Evolutionary conservation across 169 alveolate species (phyloP).

Genomic region (Babesia ovata): DNA sequence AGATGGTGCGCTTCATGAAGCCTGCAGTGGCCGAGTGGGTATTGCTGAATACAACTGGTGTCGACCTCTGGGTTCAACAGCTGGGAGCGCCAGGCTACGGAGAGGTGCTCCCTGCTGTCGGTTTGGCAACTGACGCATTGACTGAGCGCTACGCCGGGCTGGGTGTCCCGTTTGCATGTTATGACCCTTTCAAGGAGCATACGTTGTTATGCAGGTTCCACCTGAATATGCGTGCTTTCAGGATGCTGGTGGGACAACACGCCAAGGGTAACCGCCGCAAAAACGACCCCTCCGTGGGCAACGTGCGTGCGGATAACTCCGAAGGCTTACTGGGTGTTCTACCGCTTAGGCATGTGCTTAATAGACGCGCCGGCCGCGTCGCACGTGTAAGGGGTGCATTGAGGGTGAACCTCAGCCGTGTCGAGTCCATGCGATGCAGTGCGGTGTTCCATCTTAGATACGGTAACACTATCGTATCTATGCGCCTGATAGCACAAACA

Average conservation of each 20-base stretch:
- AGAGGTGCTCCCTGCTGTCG: conserved; percentile 45
- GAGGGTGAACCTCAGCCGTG: conserved; percentile 47
- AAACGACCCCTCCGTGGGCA: conserved; percentile 8
- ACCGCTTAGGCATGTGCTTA: background rate
- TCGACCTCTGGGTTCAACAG: conserved; percentile 64
- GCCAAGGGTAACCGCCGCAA: conserved; percentile 26
- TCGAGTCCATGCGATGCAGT: conserved; percentile 48
- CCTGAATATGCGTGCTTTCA: conserved; percentile 4
- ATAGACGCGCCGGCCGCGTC: conserved; percentile 6
- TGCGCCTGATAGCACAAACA: conserved; percentile 58
- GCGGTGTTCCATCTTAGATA: conserved; percentile 29
- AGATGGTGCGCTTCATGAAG: conserved; percentile 53
- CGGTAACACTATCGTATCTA: conserved; percentile 28
- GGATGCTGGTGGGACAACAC: background rate
- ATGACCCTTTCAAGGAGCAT: conserved; percentile 65
- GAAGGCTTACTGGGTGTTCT: background rate
- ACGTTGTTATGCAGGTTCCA: conserved; percentile 42
- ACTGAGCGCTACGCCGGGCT: conserved; percentile 38
- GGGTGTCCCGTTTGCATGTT: conserved; percentile 56
- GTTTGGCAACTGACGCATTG: background rate
- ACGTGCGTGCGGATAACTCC: background rate
- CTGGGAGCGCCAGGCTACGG: conserved; percentile 59
- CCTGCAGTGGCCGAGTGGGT: conserved; percentile 63
- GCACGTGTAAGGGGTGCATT: conserved; percentile 50
- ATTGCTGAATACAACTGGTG: conserved; percentile 54